A percentile compares a stretch with the other conserved stretches of the same genome.
Conservation (phyloP, 2,329 filamentous ascomycete genomes). For the Alternaria viburni region DNA sequence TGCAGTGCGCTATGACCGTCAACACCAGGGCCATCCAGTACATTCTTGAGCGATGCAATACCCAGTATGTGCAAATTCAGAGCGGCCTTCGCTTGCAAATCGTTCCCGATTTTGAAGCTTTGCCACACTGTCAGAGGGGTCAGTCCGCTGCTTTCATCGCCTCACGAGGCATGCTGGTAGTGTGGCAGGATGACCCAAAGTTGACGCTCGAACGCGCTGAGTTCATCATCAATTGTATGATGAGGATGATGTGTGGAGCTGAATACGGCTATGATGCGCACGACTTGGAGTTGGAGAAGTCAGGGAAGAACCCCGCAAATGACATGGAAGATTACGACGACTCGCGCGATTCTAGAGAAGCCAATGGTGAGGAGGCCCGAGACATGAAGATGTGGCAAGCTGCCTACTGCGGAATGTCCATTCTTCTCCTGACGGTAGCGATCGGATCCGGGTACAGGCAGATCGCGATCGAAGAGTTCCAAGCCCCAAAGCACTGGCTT, state of each 20-base stretch:
- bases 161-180: slow-evolving; percentile 71
- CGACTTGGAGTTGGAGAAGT: slow-evolving; percentile 41
- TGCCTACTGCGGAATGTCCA: slow-evolving; percentile 59
- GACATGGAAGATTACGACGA: slow-evolving; percentile 22
- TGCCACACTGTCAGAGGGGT: slow-evolving; percentile 71
- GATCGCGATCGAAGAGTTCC: slow-evolving; percentile 61
- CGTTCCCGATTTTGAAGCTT: slow-evolving; percentile 61
- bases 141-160: slow-evolving; percentile 83
- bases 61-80: slow-evolving; percentile 64
- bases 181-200: slow-evolving; percentile 82
- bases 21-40: slow-evolving; percentile 67
- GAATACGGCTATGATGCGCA: slow-evolving; percentile 53
- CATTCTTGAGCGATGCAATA: slow-evolving; percentile 59
- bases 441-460: slow-evolving; percentile 64
- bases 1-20: slow-evolving; percentile 70
- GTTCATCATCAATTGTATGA: slow-evolving; percentile 75
- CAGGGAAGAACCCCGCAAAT: slow-evolving; percentile 24
- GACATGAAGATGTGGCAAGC: slow-evolving; percentile 63
- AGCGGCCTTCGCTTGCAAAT: slow-evolving; percentile 68
- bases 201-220: slow-evolving; percentile 73
- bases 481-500: slow-evolving; percentile 59
- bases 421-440: slow-evolving; percentile 60
- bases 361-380: slow-evolving; percentile 46
- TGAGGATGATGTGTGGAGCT: slow-evolving; percentile 70
- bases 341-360: slow-evolving; percentile 44